A percentile compares a stretch with the other conserved stretches of the same genome.
Conservation (phyloP, 2,329 filamentous ascomycete species). For the Trichoderma atroviride region DNA sequence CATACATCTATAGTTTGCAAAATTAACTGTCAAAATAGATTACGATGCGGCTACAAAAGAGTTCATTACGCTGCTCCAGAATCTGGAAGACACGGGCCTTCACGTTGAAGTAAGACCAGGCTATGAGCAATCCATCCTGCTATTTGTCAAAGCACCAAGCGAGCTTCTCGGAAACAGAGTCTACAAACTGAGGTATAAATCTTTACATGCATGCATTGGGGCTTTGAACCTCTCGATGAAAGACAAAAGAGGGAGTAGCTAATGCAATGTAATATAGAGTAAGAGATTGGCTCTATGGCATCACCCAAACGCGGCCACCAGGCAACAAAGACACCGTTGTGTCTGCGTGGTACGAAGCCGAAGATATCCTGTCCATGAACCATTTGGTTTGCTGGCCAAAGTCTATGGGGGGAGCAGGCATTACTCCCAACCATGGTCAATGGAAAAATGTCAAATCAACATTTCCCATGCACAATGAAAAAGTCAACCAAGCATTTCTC, state of each 20-base stretch:
- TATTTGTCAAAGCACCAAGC: conserved; percentile 67
- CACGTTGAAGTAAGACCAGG: conserved; percentile 73
- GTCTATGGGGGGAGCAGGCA: conserved; percentile 62
- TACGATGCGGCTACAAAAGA: conserved; percentile 40
- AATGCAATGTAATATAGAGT: conserved; percentile 51
- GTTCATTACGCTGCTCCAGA: conserved; percentile 54
- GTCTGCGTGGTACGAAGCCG: conserved; percentile 60
- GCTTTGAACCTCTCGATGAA: background rate
- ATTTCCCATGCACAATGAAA: conserved; percentile 65
- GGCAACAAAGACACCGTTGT: conserved; percentile 54
- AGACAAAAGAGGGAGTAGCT: background rate
- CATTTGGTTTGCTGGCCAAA: conserved; percentile 64
- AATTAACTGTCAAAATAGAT: conserved; percentile 33
- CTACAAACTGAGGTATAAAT: conserved; percentile 63
- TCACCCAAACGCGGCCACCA: conserved; percentile 65
- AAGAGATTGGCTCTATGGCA: conserved; percentile 74
- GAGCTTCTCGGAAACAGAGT: conserved; percentile 66
- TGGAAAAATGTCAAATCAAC: conserved; percentile 64
- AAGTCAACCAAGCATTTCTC: conserved; percentile 58
- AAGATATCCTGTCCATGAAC: conserved; percentile 71
- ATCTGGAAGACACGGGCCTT: conserved; percentile 64
- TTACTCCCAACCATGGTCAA: conserved; percentile 59
- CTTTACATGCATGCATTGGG: no score
- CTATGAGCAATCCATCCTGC: conserved; percentile 65
- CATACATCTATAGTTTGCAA: background rate